These are phyloP conservation scores for Remersonia thermophila DNA, from an alignment of 2,329 filamentous ascomycete genomes.

Conservation along the genomic window DNA sequence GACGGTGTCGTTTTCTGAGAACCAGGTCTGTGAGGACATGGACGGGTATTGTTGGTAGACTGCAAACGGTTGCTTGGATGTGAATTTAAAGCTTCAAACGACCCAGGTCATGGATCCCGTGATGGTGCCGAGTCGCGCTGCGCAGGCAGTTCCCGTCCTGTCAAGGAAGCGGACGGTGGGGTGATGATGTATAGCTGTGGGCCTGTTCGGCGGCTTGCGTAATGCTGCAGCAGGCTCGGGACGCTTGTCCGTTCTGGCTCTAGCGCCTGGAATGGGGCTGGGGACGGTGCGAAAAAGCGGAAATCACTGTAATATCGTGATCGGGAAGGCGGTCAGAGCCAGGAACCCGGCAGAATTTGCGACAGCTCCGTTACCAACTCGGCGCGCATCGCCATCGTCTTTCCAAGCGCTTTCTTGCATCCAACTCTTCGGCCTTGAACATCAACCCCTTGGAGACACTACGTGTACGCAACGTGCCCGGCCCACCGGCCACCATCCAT, in stretches of 20 bases:
- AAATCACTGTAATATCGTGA: no score
- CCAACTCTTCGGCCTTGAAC: no score
- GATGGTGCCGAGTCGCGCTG: slow-evolving; percentile 9
- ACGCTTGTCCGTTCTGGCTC: slow-evolving; percentile 5
- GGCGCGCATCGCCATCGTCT: no score
- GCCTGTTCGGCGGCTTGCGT: slow-evolving; percentile 17
- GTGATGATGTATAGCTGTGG: no score
- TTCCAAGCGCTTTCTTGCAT: no score
- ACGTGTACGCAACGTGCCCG: no score
- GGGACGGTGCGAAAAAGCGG: no score
- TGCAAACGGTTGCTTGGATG: slow-evolving; percentile 1
- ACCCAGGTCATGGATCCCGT: not conserved
- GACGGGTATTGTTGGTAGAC: no score
- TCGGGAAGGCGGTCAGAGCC: not conserved
- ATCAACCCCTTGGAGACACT: no score
- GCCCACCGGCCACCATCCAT: no score
- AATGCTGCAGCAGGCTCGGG: slow-evolving; percentile 7
- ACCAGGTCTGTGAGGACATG: not conserved
- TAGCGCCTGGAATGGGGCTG: slow-evolving; percentile 1
- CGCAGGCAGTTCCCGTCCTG: slow-evolving; percentile 9
- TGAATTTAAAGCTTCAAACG: no score
- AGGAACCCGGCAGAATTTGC: not conserved
- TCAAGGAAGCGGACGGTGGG: slow-evolving; percentile 1
- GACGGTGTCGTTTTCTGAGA: not conserved
- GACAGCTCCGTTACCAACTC: no score